A percentile compares a stretch with the other conserved stretches of the same genome.
phyloP scores from a whole-genome alignment of 1,284 basidiomycete species.

The Ceratobasidium sp. region DNA sequence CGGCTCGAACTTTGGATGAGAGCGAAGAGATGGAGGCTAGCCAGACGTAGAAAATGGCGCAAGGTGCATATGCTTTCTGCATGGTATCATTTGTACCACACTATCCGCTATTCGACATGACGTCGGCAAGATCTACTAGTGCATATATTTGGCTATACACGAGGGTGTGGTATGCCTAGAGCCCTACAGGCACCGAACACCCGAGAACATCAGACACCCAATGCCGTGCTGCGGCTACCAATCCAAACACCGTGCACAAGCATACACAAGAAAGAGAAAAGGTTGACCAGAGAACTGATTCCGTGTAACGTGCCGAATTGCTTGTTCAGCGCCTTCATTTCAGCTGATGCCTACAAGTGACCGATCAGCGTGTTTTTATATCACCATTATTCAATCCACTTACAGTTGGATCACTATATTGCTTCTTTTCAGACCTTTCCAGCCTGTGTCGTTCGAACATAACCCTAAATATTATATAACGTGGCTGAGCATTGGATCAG shows the following conservation, averaged over 20 bases:
- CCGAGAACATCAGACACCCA: conserved; percentile 45
- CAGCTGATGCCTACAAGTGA: conserved; percentile 65
- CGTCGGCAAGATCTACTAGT: background rate
- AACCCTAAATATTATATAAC: conserved; percentile 59
- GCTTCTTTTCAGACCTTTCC: conserved; percentile 79
- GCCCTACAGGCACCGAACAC: background rate
- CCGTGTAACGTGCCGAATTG: conserved; percentile 74
- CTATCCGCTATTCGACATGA: background rate
- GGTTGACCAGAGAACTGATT: conserved; percentile 72
- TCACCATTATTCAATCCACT: conserved; percentile 45
- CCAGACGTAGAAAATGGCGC: background rate
- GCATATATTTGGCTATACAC: conserved; percentile 2
- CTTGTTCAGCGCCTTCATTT: conserved; percentile 74
- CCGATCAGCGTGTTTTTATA: background rate
- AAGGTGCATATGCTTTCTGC: background rate
- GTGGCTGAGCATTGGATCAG: conserved; percentile 21
- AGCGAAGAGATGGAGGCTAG: background rate
- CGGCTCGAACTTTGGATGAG: conserved; percentile 54
- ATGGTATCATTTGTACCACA: background rate
- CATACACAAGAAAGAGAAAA: conserved; percentile 68
- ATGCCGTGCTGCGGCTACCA: conserved; percentile 59
- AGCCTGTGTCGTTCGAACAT: conserved; percentile 77
- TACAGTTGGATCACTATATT: conserved; percentile 70
- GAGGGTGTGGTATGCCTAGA: background rate
- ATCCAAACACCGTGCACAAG: conserved; percentile 79